A percentile compares a stretch with the other conserved stretches of the same genome.
Conservation (phyloP, 2,329 filamentous ascomycete genomes). For the Fusarium mundagurra region DNA sequence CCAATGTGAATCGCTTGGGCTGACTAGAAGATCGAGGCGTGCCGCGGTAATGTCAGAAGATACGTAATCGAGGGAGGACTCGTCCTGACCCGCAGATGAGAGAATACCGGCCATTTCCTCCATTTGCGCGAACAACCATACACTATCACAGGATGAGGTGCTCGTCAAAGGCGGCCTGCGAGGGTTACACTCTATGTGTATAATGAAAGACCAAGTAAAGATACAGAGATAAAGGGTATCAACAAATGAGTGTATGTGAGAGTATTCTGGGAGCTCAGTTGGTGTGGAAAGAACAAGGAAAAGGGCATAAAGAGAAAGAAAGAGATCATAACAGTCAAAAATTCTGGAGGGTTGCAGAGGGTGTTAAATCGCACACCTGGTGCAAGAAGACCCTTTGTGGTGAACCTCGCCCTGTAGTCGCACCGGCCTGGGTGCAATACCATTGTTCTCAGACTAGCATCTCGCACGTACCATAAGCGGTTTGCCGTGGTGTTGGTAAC, state of each 20-base stretch:
- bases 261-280: neutral
- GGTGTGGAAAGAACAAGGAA: neutral
- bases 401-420: neutral
- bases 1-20: conserved; percentile 37
- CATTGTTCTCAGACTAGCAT: conserved; percentile 20
- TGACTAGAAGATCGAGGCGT: conserved; percentile 38
- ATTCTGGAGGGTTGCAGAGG: neutral
- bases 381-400: neutral
- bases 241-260: neutral
- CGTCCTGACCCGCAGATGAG: neutral
- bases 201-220: neutral
- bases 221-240: neutral
- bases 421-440: conserved; percentile 7
- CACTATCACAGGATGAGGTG: neutral
- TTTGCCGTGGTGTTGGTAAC: conserved; percentile 9
- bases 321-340: neutral
- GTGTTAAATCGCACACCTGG: conserved; percentile 20
- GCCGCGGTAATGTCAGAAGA: neutral
- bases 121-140: neutral
- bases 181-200: neutral
- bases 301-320: conserved; percentile 18
- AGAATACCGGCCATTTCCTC: neutral
- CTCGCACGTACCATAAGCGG: neutral
- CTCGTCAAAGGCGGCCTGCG: neutral
- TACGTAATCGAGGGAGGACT: neutral